Base-by-base conservation (phyloP, 2,329 filamentous ascomycete species). In the Tolypocladium tundrense region DNA sequence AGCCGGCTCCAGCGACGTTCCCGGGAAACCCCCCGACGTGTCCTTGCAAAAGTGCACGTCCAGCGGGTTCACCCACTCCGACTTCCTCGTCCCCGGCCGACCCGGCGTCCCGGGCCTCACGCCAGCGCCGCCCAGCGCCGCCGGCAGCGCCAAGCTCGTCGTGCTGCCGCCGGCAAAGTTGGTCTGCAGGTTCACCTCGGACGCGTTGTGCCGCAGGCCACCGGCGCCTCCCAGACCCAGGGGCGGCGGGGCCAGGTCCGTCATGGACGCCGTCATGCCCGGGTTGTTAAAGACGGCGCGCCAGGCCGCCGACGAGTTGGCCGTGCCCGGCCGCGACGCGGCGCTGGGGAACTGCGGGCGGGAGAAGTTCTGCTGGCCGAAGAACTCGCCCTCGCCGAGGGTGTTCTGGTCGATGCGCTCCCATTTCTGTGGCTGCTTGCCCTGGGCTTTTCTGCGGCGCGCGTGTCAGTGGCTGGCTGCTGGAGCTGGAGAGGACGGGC, bases 41-140 rank as follows among this genome's bases (percentile, higher is more conserved):
- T 63, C 68, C 59, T 64, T 73, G 55, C 63, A 62, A 59, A 77
- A 77, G 58, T 79, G 75, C 39, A 78, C 72, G 14, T 80, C 75
- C n/a, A 81, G 70, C 0, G 79, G 76, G 59, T 77, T 78, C 8
- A 77, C 70, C 71, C 75, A 77, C 5, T 72, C 69, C 57, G 72
- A 75, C 51, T 68, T 72, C 31, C 66, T 70, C 5, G 70, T 70
- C 8, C 59, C 57, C 7, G 68, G 64, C 40, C 60, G 59, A 8
- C 56, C 63, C 9, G 61, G 60, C 11, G 57, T 60, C 11, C 66
- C 68, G 3, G 70, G 69, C 27, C 70, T 66, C 19, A 66, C 61
- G 9, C 67, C 65, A 45, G 67, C 62, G 24, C 66, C 68, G 1
- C 67, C 69, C 11, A 71, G 60, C 3, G 70, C 66, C 13, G 71